Conservation (phyloP, 1,284 basidiomycete genomes). For the Microbotryum saponariae region DNA sequence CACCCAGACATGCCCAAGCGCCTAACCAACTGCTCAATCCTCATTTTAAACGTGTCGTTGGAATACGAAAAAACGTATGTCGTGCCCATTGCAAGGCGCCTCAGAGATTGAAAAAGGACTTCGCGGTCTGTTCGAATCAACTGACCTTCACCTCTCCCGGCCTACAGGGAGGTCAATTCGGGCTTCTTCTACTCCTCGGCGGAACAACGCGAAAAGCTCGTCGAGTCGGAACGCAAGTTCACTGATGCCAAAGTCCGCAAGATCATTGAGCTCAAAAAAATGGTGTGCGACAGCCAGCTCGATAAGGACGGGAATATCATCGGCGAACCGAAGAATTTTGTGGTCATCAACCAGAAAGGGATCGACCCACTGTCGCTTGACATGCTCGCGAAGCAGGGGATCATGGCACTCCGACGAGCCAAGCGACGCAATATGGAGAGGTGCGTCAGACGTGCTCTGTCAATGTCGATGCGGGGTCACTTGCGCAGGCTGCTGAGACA, state of each 20-base stretch:
- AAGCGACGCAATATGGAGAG: conserved; percentile 98
- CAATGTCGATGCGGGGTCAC: neutral
- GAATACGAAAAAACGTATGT: conserved; percentile 99
- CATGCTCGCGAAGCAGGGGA: conserved; percentile 93
- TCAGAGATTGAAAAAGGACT: neutral
- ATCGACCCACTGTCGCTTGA: conserved; percentile 97
- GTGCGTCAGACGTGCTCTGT: conserved; percentile 45
- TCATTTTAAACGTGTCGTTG: conserved; percentile 94
- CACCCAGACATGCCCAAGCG: conserved; percentile 99
- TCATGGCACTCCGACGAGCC: conserved; percentile 85
- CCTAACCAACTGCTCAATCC: conserved; percentile 90
- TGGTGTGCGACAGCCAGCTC: conserved; percentile 86
- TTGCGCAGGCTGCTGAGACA: neutral
- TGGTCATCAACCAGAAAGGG: conserved; percentile 98
- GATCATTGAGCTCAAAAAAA: conserved; percentile 93
- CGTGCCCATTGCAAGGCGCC: neutral
- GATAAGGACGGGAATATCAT: conserved; percentile 55
- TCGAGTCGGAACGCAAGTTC: conserved; percentile 91
- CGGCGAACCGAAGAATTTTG: conserved; percentile 70
- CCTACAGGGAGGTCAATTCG: conserved; percentile 87
- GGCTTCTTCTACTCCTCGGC: conserved; percentile 99
- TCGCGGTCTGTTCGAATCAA: neutral
- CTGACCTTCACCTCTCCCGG: conserved; percentile 17
- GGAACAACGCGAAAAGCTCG: conserved; percentile 96
- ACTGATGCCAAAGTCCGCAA: conserved; percentile 93